These are phyloP conservation scores for Diplodia scrobiculata DNA, from an alignment of 2,329 filamentous ascomycete species.

Conservation along the genomic window DNA sequence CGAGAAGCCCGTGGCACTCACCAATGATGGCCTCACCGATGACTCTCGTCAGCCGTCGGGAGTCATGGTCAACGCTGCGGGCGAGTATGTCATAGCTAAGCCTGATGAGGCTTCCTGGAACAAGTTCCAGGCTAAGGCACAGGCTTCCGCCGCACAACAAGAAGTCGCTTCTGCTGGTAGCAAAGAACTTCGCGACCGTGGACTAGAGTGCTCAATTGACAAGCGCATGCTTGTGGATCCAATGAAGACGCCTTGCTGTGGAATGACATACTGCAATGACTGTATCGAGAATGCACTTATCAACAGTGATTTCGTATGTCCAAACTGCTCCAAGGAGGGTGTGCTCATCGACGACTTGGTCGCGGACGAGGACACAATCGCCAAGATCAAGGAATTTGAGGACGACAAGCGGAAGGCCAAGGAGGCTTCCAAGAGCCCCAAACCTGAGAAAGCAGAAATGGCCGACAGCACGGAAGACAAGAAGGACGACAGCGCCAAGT, in stretches of 20 bases:
- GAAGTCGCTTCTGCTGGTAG: constrained; percentile 75
- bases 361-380: constrained; percentile 73
- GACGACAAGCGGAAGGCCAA: constrained; percentile 54
- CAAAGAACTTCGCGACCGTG: constrained; percentile 84
- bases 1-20: constrained; percentile 78
- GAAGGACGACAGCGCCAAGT: not conserved
- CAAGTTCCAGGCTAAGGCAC: constrained; percentile 91
- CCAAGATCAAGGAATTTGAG: constrained; percentile 76
- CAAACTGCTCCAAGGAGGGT: constrained; percentile 84
- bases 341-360: constrained; percentile 91
- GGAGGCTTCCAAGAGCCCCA: constrained; percentile 47
- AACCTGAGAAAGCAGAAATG: constrained; percentile 41
- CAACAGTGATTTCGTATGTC: constrained; percentile 96
- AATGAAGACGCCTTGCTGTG: constrained; percentile 98
- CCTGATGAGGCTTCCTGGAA: constrained; percentile 96
- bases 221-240: constrained; percentile 97
- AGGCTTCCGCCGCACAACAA: constrained; percentile 79
- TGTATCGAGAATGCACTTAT: constrained; percentile 99
- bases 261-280: constrained; percentile 98
- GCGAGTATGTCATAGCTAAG: constrained; percentile 94
- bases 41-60: constrained; percentile 79
- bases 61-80: constrained; percentile 96
- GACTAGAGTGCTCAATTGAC: constrained; percentile 92
- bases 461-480: constrained; percentile 30
- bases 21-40: constrained; percentile 74